Conservation (phyloP, 306 rosid species). For the Hippophae tibetana region DNA sequence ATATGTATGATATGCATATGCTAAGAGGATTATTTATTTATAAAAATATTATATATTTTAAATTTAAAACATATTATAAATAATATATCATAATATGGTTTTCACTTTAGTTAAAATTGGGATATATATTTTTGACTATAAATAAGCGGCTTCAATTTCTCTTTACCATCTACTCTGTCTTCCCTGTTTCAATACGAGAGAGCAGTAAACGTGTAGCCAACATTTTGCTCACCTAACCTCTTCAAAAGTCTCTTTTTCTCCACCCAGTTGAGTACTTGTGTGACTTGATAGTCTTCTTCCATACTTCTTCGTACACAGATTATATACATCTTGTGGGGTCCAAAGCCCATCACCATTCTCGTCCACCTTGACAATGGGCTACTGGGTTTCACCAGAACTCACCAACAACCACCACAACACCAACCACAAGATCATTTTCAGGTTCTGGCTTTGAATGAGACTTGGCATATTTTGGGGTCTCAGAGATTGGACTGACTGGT, state of each 20-base stretch:
- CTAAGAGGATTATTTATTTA: too few species aligned
- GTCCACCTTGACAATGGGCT: constrained; percentile 35
- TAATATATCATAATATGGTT: too few species aligned
- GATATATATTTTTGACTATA: too few species aligned
- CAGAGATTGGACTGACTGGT: constrained; percentile 9
- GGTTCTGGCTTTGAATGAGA: constrained; percentile 18
- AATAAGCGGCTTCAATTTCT: too few species aligned
- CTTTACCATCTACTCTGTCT: neutral
- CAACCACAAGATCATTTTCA: constrained; percentile 29
- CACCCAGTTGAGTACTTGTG: neutral
- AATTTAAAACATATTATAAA: too few species aligned
- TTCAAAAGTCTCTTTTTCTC: neutral
- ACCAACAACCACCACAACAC: constrained; percentile 37
- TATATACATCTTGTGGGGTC: constrained; percentile 32
- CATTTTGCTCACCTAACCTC: constrained; percentile 51
- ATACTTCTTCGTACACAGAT: neutral
- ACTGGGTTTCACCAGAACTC: constrained; percentile 32
- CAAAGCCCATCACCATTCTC: constrained; percentile 26
- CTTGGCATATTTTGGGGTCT: constrained; percentile 8
- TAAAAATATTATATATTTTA: too few species aligned
- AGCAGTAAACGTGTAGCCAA: constrained; percentile 35
- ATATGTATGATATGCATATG: too few species aligned
- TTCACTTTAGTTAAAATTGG: too few species aligned
- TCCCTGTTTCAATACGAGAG: neutral
- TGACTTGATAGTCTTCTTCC: constrained; percentile 2